Evolutionary conservation across 805 yeast genomes (phyloP).

Genomic region (Kodamaea kakaduensis): DNA sequence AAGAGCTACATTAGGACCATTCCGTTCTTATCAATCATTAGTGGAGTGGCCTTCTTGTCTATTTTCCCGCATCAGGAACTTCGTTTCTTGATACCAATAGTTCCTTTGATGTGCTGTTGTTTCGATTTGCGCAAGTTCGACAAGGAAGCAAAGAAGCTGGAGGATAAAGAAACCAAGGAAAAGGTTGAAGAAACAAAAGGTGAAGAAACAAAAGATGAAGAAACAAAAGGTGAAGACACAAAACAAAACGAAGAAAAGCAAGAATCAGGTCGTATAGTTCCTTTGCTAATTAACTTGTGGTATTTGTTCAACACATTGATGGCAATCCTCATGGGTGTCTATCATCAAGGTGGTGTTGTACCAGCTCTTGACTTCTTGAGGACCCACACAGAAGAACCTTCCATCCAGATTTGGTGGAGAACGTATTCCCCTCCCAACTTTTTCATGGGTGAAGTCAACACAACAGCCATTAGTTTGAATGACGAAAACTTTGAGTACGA

Average conservation of each 20-base stretch:
- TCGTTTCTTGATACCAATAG: slow-evolving; percentile 75
- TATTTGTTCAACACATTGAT: slow-evolving; percentile 57
- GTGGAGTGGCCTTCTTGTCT: slow-evolving; percentile 64
- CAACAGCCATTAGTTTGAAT: slow-evolving; percentile 12
- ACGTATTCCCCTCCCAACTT: slow-evolving; percentile 93
- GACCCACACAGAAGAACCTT: not conserved
- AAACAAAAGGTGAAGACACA: not conserved
- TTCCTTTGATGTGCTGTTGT: slow-evolving; percentile 66
- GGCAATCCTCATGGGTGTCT: slow-evolving; percentile 66
- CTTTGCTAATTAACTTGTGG: slow-evolving; percentile 45
- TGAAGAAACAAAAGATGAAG: no score
- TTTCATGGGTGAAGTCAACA: slow-evolving; percentile 46
- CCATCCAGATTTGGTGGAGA: slow-evolving; percentile 79
- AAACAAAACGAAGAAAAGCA: slow-evolving; percentile 1
- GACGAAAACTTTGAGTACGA: slow-evolving; percentile 11
- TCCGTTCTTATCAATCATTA: slow-evolving; percentile 55
- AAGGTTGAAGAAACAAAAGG: no score
- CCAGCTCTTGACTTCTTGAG: slow-evolving; percentile 51
- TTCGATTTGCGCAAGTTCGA: slow-evolving; percentile 41
- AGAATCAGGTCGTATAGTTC: slow-evolving; percentile 12
- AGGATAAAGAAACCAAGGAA: not conserved
- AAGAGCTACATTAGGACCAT: slow-evolving; percentile 44
- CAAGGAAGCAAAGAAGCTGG: no score
- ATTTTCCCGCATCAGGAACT: slow-evolving; percentile 88
- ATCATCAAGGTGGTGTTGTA: slow-evolving; percentile 89